Base-by-base conservation (phyloP, 345 rosid genomes). In the Moringa oleifera region DNA sequence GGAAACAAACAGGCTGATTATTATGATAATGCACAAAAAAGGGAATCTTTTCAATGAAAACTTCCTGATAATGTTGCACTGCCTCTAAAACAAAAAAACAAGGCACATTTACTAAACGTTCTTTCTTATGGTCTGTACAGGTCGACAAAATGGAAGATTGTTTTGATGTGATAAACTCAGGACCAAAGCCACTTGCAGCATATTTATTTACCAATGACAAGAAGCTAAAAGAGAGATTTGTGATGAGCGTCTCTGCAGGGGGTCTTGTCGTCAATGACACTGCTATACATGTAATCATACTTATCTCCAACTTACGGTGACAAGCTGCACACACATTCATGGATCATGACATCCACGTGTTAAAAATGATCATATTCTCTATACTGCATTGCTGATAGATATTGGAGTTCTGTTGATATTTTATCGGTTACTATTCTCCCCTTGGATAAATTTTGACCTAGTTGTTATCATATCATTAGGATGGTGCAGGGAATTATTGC, bases 101-200 rank as follows among this genome's bases (percentile, higher is more conserved):
- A 20, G 25, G 25, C 37, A 19, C 49, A 65, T 22, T 45, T 23
- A 20, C 49, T 57, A 1, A 51, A 37, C 51, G 53, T 57, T 63
- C 23, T 31, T 16, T 57, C 0, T 57, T 54, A 57, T 77, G 53
- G 25, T 64, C 18, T 36, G 15, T 47, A 20, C 82, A 91, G 99
- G 77, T 95, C 21, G 81, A 84, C 72, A 83, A 82, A 71, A 62
- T 91, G 72, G 97, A 91, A 72, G 97, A 87, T 25, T 69, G 95
- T 76, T 81, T 84, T 69, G 81, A 80, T 53, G 73, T 91, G 58
- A 85, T 95, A 51, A 87, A 75, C 63, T 82, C 95, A 23, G 82
- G 87, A 60, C 21, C 75, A 28, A 95, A 95, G 79, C 97, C 99
- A 56, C 97, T 94, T 62, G 97, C 96, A 20, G 99, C 97, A 25